Base-by-base conservation (phyloP, 805 yeast species). In the Candida incommunis region DNA sequence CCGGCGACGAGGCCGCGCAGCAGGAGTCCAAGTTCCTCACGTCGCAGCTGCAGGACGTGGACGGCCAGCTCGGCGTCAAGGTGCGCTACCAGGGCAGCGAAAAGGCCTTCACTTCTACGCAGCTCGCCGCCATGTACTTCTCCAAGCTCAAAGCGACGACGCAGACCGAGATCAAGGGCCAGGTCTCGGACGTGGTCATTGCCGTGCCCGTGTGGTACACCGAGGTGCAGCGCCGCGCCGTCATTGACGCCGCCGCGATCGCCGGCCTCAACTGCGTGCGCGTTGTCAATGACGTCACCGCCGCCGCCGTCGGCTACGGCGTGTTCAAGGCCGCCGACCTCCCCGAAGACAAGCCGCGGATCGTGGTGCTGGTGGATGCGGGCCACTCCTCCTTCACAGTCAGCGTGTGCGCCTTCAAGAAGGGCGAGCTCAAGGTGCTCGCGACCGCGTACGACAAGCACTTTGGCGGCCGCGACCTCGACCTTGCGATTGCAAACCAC, bases 261-360 rank as follows among this genome's bases (percentile, higher is more conserved):
- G 97, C 98, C 48, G 95, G 95, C 52, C 75, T 92, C 62, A 92
- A 92, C 79, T 97, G 98, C 49, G 96, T 92, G 49, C 84, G 98
- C 76, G 79, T 92, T 52, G 95, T 92, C 57, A 92, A 92, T 67
- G 99, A 92, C 66, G 81, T 84, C 54, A 88, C 97, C 47, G 97
- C 98, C 50, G 98, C 98, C 50, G 97, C 96, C 59, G 95, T 92
- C 53, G 94, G 96, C 57, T 94, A 92, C 72, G 98, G 98, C 74
- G 96, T 92, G 50, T 92, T 92, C 82, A 88, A 92, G 77, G 57
- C 60, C 44, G 76, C 83, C 54, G 96, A 90, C 62, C 75, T 92
- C 59, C 96, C 97, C 59, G 97, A 87, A 67, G 95, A 85, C 58
- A 82, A 81, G 66, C 81, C 88, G 61, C 80, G 82, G 71, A 82